Percentiles rank a stretch among this genome's conserved stretches.
Conservation (phyloP, 345 rosid species). For the Eutrema japonicum region DNA sequence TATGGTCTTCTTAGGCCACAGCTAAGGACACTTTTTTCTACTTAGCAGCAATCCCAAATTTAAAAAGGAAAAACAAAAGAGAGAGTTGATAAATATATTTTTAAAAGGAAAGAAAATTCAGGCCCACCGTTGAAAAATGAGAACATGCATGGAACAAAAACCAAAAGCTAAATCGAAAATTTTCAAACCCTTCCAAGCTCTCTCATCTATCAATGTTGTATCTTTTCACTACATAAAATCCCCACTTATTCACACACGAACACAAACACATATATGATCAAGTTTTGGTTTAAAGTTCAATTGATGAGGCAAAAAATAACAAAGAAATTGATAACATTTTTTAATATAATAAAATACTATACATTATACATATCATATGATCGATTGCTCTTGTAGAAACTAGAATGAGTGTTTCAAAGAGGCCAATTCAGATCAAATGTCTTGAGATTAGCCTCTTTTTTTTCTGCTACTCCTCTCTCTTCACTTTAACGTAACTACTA, state of each 20-base stretch:
- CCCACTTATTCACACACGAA: slow-evolving; percentile 40
- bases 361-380: slow-evolving; percentile 45
- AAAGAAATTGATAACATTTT: slow-evolving; percentile 21
- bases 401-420: slow-evolving; percentile 36
- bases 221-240: slow-evolving; percentile 38
- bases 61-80: background rate
- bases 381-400: slow-evolving; percentile 43
- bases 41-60: slow-evolving; percentile 42
- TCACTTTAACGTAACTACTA: background rate
- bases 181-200: slow-evolving; percentile 18
- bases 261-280: background rate
- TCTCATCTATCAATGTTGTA: slow-evolving; percentile 27
- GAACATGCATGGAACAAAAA: slow-evolving; percentile 33
- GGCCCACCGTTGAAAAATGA: slow-evolving; percentile 35
- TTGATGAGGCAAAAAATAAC: background rate
- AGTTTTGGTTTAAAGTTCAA: background rate
- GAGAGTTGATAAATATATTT: background rate
- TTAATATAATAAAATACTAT: slow-evolving; percentile 33
- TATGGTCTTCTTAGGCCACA: slow-evolving; percentile 26
- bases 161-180: slow-evolving; percentile 14
- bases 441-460: slow-evolving; percentile 27
- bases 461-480: slow-evolving; percentile 5
- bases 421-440: slow-evolving; percentile 46
- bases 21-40: slow-evolving; percentile 38
- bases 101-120: slow-evolving; percentile 26